These are phyloP conservation scores for Candida sp. DNA, from an alignment of 1,139 yeast species.

Conservation along the genomic window DNA sequence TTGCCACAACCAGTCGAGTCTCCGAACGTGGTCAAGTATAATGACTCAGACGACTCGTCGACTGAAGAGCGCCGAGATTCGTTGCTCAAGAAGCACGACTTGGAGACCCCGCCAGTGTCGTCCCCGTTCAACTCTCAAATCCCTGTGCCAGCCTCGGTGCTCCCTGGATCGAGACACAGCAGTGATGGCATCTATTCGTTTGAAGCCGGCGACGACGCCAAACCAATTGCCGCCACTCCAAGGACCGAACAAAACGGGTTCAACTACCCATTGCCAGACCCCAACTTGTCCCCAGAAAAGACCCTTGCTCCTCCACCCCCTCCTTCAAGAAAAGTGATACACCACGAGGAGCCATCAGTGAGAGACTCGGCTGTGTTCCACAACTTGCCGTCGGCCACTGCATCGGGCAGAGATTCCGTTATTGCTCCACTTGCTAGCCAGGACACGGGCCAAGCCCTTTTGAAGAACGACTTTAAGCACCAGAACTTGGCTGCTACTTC, in stretches of 20 bases:
- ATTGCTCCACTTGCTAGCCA: conserved; percentile 27
- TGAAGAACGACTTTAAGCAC: conserved; percentile 50
- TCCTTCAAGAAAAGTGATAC: conserved; percentile 64
- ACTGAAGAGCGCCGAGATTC: conserved; percentile 27
- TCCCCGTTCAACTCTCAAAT: conserved; percentile 3
- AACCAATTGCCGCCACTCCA: conserved; percentile 33
- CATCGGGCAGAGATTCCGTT: conserved; percentile 31
- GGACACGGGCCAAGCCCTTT: conserved; percentile 38
- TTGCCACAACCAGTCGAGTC: conserved; percentile 18
- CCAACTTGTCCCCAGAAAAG: conserved; percentile 15
- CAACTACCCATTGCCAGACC: conserved; percentile 21
- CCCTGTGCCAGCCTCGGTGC: conserved; percentile 1
- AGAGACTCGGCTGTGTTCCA: conserved; percentile 46
- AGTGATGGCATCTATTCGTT: conserved; percentile 42
- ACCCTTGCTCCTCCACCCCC: conserved; percentile 62
- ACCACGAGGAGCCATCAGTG: conserved; percentile 31
- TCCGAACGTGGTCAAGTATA: conserved; percentile 32
- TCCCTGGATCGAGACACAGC: conserved; percentile 21
- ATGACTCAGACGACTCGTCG: conserved; percentile 21
- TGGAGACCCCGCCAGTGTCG: conserved; percentile 14
- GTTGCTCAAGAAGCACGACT: conserved; percentile 38
- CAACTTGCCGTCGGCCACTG: conserved; percentile 46
- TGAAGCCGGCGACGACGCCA: conserved; percentile 47
- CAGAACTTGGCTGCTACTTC: conserved; percentile 45
- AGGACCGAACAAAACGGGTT: conserved; percentile 20